Evolutionary conservation across 306 rosid species (phyloP), one percentile per base, ranked within the genome.

Genomic region (Dalbergia oliveri): DNA sequence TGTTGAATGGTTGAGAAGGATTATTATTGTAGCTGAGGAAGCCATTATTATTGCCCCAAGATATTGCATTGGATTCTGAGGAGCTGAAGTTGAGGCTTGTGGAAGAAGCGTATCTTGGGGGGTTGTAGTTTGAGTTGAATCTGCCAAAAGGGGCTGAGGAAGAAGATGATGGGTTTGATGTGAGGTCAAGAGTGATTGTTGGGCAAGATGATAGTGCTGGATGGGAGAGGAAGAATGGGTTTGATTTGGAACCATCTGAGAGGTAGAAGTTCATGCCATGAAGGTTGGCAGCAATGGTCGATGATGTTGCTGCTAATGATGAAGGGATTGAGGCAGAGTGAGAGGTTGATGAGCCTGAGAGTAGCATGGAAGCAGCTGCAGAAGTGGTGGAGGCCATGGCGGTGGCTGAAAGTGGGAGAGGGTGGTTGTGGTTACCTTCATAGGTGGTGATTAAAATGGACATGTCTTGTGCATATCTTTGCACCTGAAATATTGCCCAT

Each of bases 351-450:
- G 98, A 88, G 66, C 90, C 96, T 2, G 96, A 90, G 54, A 92
- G 23, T 5, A 94, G 93, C 94, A 94, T 90, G 31, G 97, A 88
- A 37, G 89, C 97, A 0, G 98, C 98, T 0, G 97, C 98, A 0
- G 98, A 92, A 74, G 97, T 94, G 34, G 97, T 90, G 89, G 98
- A 94, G 11, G 98, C 98, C 94, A 92, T 92, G 23, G 91, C 91
- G 1, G 93, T 94, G 49, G 98, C 97, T 18, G 98, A 81, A 41
- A 85, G 85, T 0, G 98, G 87, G 58, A 94, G 93, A 47, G 97
- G 93, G 79, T 94, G 98, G 84, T 90, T 92, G 84, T 94, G 98
- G 8, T 54, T 81, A 37, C 98, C 98, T 84, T 94, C 98, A 18
- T 90, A 94, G 65, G 97, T 92, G 18, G 91, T 92, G 41, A 86